Conservation (phyloP, 2,329 filamentous ascomycete genomes). For the Endothia cerciana region DNA sequence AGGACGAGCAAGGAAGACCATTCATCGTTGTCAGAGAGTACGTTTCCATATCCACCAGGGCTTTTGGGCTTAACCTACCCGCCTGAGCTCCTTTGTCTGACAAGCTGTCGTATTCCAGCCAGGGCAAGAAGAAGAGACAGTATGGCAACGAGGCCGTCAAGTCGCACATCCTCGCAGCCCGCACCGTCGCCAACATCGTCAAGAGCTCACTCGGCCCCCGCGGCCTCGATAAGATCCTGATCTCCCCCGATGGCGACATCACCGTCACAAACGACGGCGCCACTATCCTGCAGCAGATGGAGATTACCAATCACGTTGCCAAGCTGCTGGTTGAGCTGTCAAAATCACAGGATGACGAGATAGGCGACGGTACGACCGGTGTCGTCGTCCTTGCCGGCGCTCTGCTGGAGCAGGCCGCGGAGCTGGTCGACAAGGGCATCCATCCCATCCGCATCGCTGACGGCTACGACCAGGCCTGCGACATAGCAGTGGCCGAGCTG, state of each 20-base stretch:
- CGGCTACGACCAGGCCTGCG: conserved; percentile 96
- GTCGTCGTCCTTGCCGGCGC: conserved; percentile 95
- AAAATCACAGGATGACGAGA: conserved; percentile 98
- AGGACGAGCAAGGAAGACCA: conserved; percentile 95
- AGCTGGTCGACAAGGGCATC: conserved; percentile 99
- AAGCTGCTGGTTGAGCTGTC: conserved; percentile 96
- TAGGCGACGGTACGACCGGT: conserved; percentile 96
- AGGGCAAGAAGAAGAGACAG: conserved; percentile 96
- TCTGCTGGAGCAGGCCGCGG: conserved; percentile 92
- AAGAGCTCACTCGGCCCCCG: conserved; percentile 95
- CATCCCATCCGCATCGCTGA: conserved; percentile 98
- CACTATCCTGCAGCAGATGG: conserved; percentile 97
- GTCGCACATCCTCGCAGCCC: conserved; percentile 94
- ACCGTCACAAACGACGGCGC: conserved; percentile 99
- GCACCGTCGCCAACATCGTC: conserved; percentile 95
- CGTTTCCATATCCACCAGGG: conserved; percentile 44
- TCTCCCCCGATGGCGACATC: conserved; percentile 97
- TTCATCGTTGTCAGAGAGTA: conserved; percentile 99
- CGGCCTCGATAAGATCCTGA: conserved; percentile 98
- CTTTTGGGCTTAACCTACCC: conserved; percentile 9
- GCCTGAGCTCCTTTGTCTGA: conserved; percentile 31
- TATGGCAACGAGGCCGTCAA: conserved; percentile 98
- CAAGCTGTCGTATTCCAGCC: conserved; percentile 56
- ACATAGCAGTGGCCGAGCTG: conserved; percentile 90
- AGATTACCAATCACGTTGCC: conserved; percentile 97